Conservation (phyloP, 2,329 filamentous ascomycete species). For the Elsinoe australis region DNA sequence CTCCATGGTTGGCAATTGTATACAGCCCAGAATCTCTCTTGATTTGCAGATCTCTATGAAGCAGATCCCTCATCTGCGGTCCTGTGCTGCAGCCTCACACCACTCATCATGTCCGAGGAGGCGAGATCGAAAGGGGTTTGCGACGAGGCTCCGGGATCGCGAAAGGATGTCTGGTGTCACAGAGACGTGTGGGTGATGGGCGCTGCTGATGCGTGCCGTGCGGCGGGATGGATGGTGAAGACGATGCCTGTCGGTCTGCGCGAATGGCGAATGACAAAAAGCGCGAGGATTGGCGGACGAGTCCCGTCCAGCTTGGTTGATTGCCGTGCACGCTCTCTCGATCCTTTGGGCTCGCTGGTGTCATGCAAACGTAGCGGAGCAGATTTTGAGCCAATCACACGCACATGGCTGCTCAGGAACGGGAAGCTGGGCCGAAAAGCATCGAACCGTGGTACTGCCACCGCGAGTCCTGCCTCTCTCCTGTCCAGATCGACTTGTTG, state of each 20-base stretch:
- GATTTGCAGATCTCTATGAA: not conserved
- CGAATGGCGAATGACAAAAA: not conserved
- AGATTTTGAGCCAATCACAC: constrained; percentile 21
- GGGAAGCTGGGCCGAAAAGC: constrained; percentile 9
- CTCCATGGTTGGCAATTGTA: constrained; percentile 22
- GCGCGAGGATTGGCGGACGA: not conserved
- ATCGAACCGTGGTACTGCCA: too few relatives aligned
- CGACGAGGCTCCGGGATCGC: not conserved
- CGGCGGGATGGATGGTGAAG: not conserved
- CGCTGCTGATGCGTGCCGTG: too few relatives aligned
- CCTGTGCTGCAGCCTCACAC: constrained; percentile 3
- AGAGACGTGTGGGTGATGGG: not conserved
- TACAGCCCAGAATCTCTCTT: too few relatives aligned
- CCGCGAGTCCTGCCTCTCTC: too few relatives aligned
- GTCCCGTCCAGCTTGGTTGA: too few relatives aligned
- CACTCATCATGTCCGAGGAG: constrained; percentile 7
- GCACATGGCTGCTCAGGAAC: constrained; percentile 20
- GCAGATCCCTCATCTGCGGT: not conserved
- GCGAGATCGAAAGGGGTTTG: not conserved
- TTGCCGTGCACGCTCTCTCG: not conserved
- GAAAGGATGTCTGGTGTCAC: not conserved
- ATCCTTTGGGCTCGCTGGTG: constrained; percentile 1
- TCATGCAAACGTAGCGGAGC: constrained; percentile 15
- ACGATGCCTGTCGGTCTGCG: not conserved
- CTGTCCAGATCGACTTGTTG: too few relatives aligned